phyloP scores from a whole-genome alignment of 208 protist genomes.

The Crithidia expoeki region DNA sequence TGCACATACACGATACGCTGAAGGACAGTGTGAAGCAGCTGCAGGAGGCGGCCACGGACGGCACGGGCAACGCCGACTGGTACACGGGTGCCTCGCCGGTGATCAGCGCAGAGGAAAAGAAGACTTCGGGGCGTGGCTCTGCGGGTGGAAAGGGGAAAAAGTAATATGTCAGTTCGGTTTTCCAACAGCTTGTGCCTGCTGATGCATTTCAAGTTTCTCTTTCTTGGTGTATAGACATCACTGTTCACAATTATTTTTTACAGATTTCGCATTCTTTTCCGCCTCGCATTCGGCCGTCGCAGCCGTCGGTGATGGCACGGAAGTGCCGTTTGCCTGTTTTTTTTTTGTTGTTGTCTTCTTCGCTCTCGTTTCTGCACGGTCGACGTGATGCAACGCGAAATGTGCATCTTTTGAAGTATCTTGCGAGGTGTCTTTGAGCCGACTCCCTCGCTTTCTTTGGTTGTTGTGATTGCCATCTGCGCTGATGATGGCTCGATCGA shows the following conservation, averaged over 20 bases:
- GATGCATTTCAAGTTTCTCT: too few species aligned
- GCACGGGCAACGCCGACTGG: conserved; percentile 59
- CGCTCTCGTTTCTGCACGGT: too few species aligned
- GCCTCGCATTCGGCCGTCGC: background rate
- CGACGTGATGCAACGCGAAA: too few species aligned
- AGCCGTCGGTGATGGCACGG: background rate
- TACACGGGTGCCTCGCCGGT: conserved; percentile 57
- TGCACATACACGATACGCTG: conserved; percentile 41
- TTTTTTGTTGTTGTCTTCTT: background rate
- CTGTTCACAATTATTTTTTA: conserved; percentile 13
- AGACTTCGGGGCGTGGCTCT: conserved; percentile 11
- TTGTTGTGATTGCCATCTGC: too few species aligned
- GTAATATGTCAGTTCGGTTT: background rate
- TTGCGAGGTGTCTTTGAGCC: too few species aligned
- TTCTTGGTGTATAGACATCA: background rate
- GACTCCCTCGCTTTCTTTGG: too few species aligned
- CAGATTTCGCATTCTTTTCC: too few species aligned
- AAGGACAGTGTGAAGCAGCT: conserved; percentile 69
- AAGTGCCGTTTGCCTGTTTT: background rate
- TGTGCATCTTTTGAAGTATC: too few species aligned
- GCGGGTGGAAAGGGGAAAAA: background rate
- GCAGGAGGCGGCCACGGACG: conserved; percentile 58
- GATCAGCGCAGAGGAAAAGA: conserved; percentile 25
- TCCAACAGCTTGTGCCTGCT: too few species aligned
- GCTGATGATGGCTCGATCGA: too few species aligned